Evolutionary conservation across 768 basidiomycete genomes (phyloP).

Genomic region (Suillus alpinus): DNA sequence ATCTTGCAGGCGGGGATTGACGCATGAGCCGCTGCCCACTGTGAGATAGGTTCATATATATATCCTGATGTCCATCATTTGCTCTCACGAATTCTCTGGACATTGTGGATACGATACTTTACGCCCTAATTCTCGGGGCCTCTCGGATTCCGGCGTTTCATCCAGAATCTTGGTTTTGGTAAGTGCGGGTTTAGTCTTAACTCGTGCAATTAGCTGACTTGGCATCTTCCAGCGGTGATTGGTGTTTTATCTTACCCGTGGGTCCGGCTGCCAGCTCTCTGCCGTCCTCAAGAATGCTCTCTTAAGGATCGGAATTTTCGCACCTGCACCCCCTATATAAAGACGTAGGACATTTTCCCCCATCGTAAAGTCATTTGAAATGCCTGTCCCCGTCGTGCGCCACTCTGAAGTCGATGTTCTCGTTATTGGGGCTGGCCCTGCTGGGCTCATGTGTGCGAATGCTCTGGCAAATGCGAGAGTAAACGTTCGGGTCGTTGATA

Average conservation of each 20-base stretch:
- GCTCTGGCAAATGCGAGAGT: constrained; percentile 36
- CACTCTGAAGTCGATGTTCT: constrained; percentile 38
- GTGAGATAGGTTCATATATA: not conserved
- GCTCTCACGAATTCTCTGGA: not conserved
- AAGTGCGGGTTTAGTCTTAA: no score
- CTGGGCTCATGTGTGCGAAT: constrained; percentile 44
- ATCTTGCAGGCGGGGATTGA: not conserved
- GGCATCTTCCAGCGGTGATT: not conserved
- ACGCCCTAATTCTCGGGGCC: not conserved
- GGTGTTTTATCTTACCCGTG: not conserved
- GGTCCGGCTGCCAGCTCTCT: not conserved
- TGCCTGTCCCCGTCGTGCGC: constrained; percentile 4
- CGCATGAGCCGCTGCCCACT: not conserved
- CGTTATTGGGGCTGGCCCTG: constrained; percentile 42
- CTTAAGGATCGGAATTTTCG: not conserved
- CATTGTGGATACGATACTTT: not conserved
- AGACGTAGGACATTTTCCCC: not conserved
- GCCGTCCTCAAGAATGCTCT: not conserved
- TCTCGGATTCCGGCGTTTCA: not conserved
- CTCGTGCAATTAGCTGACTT: not conserved
- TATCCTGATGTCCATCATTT: not conserved
- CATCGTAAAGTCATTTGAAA: not conserved
- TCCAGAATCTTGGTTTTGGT: not conserved
- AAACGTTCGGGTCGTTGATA: constrained; percentile 38
- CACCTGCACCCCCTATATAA: constrained; percentile 3